Percentiles rank a stretch among this genome's conserved stretches.
Evolutionary conservation across 352 stramenopile genomes (phyloP).

Genomic region (Phytophthora tentaculata): DNA sequence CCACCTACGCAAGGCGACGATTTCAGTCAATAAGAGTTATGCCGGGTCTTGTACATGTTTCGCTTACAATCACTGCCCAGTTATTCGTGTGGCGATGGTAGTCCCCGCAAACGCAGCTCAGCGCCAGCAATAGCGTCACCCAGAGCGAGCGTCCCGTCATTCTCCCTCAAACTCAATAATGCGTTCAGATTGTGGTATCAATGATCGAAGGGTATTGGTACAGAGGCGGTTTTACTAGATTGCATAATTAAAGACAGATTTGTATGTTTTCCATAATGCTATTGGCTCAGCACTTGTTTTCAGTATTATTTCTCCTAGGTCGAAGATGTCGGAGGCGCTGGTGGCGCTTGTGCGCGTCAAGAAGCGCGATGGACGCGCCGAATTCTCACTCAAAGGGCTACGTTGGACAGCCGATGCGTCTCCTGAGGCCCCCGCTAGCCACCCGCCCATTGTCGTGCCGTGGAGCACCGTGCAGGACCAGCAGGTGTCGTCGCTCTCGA

Average conservation of each 20-base stretch:
- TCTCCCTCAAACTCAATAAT: constrained; percentile 21
- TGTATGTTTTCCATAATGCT: too few relatives aligned
- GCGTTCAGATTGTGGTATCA: constrained; percentile 10
- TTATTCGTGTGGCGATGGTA: constrained; percentile 88
- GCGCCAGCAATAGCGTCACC: constrained; percentile 35
- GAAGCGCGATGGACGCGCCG: constrained; percentile 73
- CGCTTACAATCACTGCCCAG: constrained; percentile 81
- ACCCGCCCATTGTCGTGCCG: constrained; percentile 59
- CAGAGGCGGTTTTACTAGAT: too few relatives aligned
- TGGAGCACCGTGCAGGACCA: constrained; percentile 82
- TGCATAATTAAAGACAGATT: too few relatives aligned
- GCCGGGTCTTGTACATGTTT: not conserved
- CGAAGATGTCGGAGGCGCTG: constrained; percentile 45
- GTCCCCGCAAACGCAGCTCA: constrained; percentile 26
- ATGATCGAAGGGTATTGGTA: constrained; percentile 5
- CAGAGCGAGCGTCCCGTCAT: constrained; percentile 31
- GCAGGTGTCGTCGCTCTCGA: constrained; percentile 79
- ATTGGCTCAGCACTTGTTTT: too few relatives aligned
- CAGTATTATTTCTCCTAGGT: not conserved
- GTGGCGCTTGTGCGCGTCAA: constrained; percentile 76
- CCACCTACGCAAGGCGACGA: constrained; percentile 62
- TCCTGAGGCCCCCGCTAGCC: constrained; percentile 24
- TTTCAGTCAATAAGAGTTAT: not conserved
- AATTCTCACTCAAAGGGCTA: constrained; percentile 65
- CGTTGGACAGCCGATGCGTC: constrained; percentile 60